Conservation (phyloP, 1,139 yeast genomes). For the Kluyveromyces sp. region DNA sequence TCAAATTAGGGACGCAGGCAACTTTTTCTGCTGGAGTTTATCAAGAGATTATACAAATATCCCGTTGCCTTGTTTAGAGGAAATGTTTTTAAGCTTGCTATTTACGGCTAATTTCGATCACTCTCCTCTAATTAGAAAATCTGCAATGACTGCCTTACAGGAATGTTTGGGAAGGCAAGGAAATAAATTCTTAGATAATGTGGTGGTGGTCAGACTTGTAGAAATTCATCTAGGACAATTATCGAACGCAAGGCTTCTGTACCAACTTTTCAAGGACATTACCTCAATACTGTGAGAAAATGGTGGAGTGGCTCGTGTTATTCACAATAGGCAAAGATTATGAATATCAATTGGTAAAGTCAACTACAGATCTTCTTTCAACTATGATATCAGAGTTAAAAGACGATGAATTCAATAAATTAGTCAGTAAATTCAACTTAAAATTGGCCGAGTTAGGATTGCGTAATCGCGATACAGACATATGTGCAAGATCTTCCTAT, state of each 20-base stretch:
- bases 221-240: slow-evolving; percentile 49
- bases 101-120: slow-evolving; percentile 57
- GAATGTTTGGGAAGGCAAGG: slow-evolving; percentile 79
- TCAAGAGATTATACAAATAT: slow-evolving; percentile 35
- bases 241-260: slow-evolving; percentile 31
- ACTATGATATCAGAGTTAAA: not conserved
- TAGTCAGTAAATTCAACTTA: not conserved
- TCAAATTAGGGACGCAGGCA: slow-evolving; percentile 76
- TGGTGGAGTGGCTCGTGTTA: slow-evolving; percentile 20
- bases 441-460: slow-evolving; percentile 10
- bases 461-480: not conserved
- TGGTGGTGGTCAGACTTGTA: slow-evolving; percentile 40
- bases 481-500: not conserved
- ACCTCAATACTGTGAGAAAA: slow-evolving; percentile 14
- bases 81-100: slow-evolving; percentile 40
- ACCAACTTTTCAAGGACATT: slow-evolving; percentile 11
- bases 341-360: slow-evolving; percentile 21
- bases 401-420: slow-evolving; percentile 5
- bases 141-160: slow-evolving; percentile 81
- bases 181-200: slow-evolving; percentile 12
- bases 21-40: slow-evolving; percentile 68
- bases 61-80: slow-evolving; percentile 18
- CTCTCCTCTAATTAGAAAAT: slow-evolving; percentile 68
- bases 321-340: slow-evolving; percentile 20
- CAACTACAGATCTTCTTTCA: slow-evolving; percentile 6